phyloP scores from a whole-genome alignment of 306 rosid genomes.

The Rosa rugosa region DNA sequence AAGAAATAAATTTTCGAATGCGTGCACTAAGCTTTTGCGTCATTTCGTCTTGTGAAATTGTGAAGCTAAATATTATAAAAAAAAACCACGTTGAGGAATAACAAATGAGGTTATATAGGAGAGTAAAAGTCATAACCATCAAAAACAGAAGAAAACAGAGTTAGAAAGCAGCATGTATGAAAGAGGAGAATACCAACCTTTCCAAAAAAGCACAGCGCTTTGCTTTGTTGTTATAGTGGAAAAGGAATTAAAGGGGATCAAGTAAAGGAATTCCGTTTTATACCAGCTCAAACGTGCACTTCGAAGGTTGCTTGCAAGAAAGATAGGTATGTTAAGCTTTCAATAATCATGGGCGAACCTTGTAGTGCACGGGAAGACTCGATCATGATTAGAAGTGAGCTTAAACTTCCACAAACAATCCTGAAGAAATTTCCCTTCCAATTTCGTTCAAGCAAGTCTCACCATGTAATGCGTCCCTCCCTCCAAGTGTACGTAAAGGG shows the following conservation, averaged over 20 bases:
- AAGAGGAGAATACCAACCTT: conserved; percentile 5
- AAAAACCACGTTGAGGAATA: background rate
- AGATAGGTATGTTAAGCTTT: background rate
- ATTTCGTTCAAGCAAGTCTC: background rate
- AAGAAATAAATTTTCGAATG: conserved; percentile 37
- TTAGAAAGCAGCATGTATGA: background rate
- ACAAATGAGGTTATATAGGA: background rate
- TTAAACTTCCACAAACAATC: background rate
- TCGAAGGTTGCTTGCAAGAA: background rate
- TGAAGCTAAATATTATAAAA: background rate
- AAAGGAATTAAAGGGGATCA: background rate
- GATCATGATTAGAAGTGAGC: background rate
- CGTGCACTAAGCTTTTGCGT: conserved; percentile 32
- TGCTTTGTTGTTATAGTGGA: conserved; percentile 1
- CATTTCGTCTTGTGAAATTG: conserved; percentile 23
- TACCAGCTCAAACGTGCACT: background rate
- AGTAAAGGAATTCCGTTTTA: background rate
- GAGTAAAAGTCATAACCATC: too few species aligned
- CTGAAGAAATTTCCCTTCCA: background rate
- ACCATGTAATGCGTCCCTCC: background rate
- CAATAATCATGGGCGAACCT: background rate
- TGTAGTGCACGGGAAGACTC: background rate
- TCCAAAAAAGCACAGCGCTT: background rate
- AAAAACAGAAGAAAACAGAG: background rate
- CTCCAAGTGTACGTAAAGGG: background rate